Conservation (phyloP, 2,329 filamentous ascomycete genomes). For the Hymenoscyphus albidus region DNA sequence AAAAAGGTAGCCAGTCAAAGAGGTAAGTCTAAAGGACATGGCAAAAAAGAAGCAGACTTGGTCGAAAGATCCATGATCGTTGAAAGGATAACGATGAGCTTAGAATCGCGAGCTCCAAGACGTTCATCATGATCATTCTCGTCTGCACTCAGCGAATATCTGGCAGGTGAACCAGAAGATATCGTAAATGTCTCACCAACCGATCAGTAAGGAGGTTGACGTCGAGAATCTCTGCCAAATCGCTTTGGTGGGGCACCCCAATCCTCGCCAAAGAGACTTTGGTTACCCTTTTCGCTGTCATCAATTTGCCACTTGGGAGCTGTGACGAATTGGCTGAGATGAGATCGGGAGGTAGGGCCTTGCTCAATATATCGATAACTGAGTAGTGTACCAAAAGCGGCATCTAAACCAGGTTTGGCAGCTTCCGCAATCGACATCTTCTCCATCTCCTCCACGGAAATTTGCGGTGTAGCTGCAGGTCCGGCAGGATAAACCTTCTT, state of each 20-base stretch:
- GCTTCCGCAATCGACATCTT: conserved; percentile 24
- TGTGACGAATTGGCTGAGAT: conserved; percentile 25
- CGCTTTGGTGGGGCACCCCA: conserved; percentile 23
- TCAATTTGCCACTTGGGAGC: conserved; percentile 29
- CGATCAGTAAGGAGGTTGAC: background rate
- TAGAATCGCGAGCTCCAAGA: no score
- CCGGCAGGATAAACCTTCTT: conserved; percentile 13
- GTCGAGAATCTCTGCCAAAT: conserved; percentile 8
- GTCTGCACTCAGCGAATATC: no score
- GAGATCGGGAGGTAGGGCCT: conserved; percentile 15
- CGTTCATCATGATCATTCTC: no score
- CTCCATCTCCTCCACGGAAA: conserved; percentile 26
- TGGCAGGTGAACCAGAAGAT: no score
- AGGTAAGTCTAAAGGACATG: background rate
- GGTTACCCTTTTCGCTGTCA: conserved; percentile 25
- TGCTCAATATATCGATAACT: conserved; percentile 23
- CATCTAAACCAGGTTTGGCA: conserved; percentile 27
- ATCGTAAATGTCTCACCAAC: background rate
- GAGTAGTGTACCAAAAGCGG: conserved; percentile 28
- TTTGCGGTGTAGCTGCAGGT: conserved; percentile 12
- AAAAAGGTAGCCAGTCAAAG: background rate
- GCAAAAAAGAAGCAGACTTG: background rate
- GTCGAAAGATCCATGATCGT: no score
- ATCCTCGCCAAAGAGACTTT: conserved; percentile 32
- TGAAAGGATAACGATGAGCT: no score